These are phyloP conservation scores for Akebia trifoliata DNA, from an alignment of 164 flowering plant genomes.

Conservation along the genomic window DNA sequence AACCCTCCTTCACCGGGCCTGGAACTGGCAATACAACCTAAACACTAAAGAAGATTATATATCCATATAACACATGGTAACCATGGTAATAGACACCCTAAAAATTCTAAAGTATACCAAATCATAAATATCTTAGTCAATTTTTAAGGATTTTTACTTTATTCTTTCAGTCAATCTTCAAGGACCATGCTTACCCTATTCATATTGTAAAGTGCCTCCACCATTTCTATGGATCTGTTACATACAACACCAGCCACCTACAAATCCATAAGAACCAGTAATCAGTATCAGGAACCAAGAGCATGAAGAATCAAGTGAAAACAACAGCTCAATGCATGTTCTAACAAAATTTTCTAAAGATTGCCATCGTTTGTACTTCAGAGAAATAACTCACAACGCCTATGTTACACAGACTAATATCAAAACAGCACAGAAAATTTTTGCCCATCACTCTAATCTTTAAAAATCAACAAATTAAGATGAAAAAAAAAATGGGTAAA, in stretches of 20 bases:
- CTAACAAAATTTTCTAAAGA: not conserved
- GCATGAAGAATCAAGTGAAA: not conserved
- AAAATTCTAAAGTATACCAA: no score
- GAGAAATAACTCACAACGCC: not conserved
- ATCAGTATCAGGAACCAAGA: slow-evolving; percentile 10
- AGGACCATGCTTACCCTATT: slow-evolving; percentile 53
- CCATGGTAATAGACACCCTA: no score
- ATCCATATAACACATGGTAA: not conserved
- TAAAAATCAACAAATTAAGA: not conserved
- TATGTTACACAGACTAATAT: not conserved
- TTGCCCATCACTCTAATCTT: not conserved
- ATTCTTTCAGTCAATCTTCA: not conserved
- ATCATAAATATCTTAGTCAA: no score
- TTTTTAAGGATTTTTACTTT: not conserved
- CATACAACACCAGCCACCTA: slow-evolving; percentile 76
- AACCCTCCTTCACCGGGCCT: no score
- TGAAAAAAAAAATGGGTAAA: slow-evolving; percentile 12
- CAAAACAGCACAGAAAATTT: no score
- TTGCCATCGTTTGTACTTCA: not conserved
- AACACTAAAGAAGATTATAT: no score
- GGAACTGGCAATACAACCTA: no score
- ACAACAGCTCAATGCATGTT: not conserved
- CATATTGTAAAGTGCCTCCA: slow-evolving; percentile 88
- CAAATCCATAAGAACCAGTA: slow-evolving; percentile 19
- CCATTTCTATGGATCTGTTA: slow-evolving; percentile 83